These are phyloP conservation scores for Hordeum pubiflorum DNA, from an alignment of 202 grass and related monocot species.

Conservation along the genomic window DNA sequence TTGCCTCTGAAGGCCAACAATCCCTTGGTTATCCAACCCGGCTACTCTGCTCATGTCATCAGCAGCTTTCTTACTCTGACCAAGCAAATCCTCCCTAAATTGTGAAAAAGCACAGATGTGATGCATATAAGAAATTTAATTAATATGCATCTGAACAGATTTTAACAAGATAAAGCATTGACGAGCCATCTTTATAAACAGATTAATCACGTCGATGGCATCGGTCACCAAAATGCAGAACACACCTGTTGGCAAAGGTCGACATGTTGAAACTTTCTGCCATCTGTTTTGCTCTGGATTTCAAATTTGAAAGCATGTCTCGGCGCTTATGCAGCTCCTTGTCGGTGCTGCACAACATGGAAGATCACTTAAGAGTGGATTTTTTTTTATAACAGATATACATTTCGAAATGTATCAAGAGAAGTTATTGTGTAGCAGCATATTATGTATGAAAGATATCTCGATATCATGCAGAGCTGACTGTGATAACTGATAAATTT, in stretches of 20 bases:
- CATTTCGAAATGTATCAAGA: neutral
- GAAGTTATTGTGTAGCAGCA: neutral
- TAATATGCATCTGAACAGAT: neutral
- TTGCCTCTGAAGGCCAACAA: conserved; percentile 91
- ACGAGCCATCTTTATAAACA: neutral
- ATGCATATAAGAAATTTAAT: neutral
- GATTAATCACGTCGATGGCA: neutral
- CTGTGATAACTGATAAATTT: neutral
- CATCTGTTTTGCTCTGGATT: conserved; percentile 76
- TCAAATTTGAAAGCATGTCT: conserved; percentile 64
- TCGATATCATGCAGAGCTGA: neutral
- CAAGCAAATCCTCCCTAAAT: conserved; percentile 86
- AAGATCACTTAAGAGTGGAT: neutral
- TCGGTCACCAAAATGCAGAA: neutral
- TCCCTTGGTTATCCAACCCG: conserved; percentile 82
- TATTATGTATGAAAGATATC: neutral
- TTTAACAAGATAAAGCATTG: neutral
- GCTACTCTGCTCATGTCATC: conserved; percentile 67
- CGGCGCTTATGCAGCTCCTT: conserved; percentile 76
- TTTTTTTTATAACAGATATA: neutral
- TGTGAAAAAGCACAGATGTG: conserved; percentile 5
- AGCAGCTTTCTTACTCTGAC: conserved; percentile 49
- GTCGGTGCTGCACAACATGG: conserved; percentile 38
- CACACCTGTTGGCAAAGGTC: conserved; percentile 69
- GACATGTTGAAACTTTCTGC: conserved; percentile 61